Base-by-base conservation (phyloP, 352 stramenopile species). In the Phytophthora chlamydospora region DNA sequence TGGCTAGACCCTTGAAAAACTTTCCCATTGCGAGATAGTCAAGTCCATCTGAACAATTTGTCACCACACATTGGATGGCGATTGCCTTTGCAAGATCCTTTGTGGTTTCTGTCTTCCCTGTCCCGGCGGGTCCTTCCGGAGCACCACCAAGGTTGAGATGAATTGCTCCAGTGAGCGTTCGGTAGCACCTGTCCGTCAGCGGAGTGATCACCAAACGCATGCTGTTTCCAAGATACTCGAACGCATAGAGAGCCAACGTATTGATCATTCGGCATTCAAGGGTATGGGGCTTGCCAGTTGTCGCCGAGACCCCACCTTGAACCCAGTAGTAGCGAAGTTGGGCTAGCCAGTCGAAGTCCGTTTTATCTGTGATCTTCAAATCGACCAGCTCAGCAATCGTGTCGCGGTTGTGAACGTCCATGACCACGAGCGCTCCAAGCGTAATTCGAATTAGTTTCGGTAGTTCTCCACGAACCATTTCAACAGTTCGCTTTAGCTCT, bases 321-420 rank as follows among this genome's bases (percentile, higher is more conserved):
- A 93, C 55, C 89, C 91, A 97, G 54, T 98, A 98, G 71, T 98
- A 97, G 4, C 94, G 90, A 12, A 98, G 63, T 62, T 98, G 93
- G 1, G 88, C 87, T 49, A 97, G 77, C 94, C 94, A 98, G 68
- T 98, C 94, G 67, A 98, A 98, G 62, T 98, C 93, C 6, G 62
- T 85, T 47, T 85, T 87, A 58, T 89, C 74, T 4, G 74, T 80
- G 27, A 95, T 82, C 24, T 93, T 76, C 33, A 96, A 66, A 2
- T 92, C 73, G 40, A 93, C 79, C 24, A 98, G 67, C 58, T 98
- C 92, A 6, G 89, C 87, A 46, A 98, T 97, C 49, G 90, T 96
- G 60, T 98, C 92, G 11, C 93, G 85, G 39, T 97, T 98, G 80
- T 98, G 95, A 6, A 98, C 94, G 59, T 98, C 94, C 86, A 98